These are phyloP conservation scores for Darksidea phi DNA, from an alignment of 495 filamentous ascomycete species.

Conservation along the genomic window DNA sequence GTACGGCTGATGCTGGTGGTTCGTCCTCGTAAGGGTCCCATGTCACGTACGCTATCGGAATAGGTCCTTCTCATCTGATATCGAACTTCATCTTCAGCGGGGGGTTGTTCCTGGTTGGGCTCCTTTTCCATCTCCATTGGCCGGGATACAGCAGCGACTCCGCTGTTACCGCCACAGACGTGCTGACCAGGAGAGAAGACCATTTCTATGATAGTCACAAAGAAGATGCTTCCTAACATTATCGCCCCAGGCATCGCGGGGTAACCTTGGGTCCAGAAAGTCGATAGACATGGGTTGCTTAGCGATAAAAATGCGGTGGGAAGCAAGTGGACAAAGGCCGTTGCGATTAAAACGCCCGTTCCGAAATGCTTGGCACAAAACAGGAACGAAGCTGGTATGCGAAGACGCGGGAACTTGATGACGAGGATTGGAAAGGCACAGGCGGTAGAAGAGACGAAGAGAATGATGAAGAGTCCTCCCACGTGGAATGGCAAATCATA, in stretches of 20 bases:
- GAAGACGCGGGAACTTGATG: slow-evolving; percentile 17
- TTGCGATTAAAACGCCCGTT: slow-evolving; percentile 81
- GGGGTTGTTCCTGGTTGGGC: no score
- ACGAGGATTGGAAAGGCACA: slow-evolving; percentile 7
- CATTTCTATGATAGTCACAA: slow-evolving; percentile 75
- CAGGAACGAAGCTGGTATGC: slow-evolving; percentile 14
- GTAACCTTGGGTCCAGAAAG: slow-evolving; percentile 70
- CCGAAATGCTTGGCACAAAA: slow-evolving; percentile 68
- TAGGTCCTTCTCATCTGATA: no score
- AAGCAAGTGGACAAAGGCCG: slow-evolving; percentile 83
- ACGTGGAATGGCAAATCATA: slow-evolving; percentile 1
- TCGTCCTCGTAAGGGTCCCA: no score
- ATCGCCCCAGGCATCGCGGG: slow-evolving; percentile 74
- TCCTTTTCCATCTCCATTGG: no score
- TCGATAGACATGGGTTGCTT: slow-evolving; percentile 75
- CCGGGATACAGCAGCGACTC: background rate
- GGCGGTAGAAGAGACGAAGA: background rate
- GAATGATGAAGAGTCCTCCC: slow-evolving; percentile 1
- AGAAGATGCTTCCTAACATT: slow-evolving; percentile 73
- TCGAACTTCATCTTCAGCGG: no score
- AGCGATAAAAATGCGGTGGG: slow-evolving; percentile 80
- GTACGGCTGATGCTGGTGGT: no score
- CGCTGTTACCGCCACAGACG: slow-evolving; percentile 1
- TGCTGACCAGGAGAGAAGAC: slow-evolving; percentile 57
- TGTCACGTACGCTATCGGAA: no score